Evolutionary conservation across 306 rosid species (phyloP).

Genomic region (Delonix regia): DNA sequence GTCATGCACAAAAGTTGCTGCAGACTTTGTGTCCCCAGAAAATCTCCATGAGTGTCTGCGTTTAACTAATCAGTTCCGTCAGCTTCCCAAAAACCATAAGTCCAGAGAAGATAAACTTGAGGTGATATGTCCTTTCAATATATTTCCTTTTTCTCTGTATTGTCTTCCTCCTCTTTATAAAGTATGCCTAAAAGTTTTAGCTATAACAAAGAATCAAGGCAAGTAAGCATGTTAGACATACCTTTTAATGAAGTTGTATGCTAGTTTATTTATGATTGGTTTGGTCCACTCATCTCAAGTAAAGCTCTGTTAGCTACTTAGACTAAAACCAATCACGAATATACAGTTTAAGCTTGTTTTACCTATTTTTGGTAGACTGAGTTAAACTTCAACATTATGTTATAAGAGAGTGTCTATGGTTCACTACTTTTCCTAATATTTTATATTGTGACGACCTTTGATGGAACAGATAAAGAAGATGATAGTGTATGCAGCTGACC

Average conservation of each 20-base stretch:
- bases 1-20: slow-evolving; percentile 91
- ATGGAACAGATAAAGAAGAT: slow-evolving; percentile 77
- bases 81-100: slow-evolving; percentile 76
- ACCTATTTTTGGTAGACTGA: too few species aligned
- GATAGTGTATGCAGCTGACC: slow-evolving; percentile 68
- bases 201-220: background rate
- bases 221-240: background rate
- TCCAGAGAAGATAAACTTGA: slow-evolving; percentile 89
- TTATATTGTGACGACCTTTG: slow-evolving; percentile 20
- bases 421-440: background rate
- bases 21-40: slow-evolving; percentile 83
- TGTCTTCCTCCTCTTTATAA: background rate
- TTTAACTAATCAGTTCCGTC: slow-evolving; percentile 69
- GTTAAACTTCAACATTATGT: background rate
- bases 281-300: too few species aligned
- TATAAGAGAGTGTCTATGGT: background rate
- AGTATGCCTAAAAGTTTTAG: background rate
- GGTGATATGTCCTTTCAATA: slow-evolving; percentile 45
- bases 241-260: too few species aligned
- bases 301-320: too few species aligned
- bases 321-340: too few species aligned
- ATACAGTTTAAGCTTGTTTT: too few species aligned
- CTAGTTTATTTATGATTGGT: too few species aligned
- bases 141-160: background rate
- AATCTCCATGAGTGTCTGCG: slow-evolving; percentile 75